A percentile compares a stretch with the other conserved stretches of the same genome.
Conservation (phyloP, 345 rosid genomes). For the Clarkia xantiana region DNA sequence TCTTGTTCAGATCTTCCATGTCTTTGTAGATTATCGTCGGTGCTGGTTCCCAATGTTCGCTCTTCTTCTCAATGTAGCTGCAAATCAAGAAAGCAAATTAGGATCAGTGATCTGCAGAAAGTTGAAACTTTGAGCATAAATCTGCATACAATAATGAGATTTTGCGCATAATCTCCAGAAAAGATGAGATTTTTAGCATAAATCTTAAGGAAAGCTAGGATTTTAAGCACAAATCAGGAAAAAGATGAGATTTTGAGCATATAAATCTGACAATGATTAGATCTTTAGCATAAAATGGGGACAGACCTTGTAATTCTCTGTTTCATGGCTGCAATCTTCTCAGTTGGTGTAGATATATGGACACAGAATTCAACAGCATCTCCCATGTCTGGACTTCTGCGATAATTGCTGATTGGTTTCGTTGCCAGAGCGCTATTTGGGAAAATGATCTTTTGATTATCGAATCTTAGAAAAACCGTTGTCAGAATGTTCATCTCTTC, state of each 20-base stretch:
- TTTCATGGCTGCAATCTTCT: conserved; percentile 22
- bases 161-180: no score
- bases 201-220: no score
- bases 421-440: conserved; percentile 26
- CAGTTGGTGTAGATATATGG: conserved; percentile 25
- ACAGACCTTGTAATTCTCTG: conserved; percentile 19
- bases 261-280: no score
- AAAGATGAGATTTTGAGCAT: no score
- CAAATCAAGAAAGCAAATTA: not conserved
- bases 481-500: conserved; percentile 37
- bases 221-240: no score
- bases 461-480: conserved; percentile 23
- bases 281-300: not conserved
- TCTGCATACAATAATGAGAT: no score
- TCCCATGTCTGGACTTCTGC: conserved; percentile 35
- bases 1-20: conserved; percentile 36
- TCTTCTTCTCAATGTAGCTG: conserved; percentile 57
- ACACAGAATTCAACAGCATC: conserved; percentile 30
- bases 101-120: not conserved
- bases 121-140: no score
- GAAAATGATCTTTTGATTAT: conserved; percentile 23
- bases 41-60: conserved; percentile 61
- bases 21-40: conserved; percentile 54
- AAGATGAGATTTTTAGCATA: no score
- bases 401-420: conserved; percentile 23